Evolutionary conservation across 768 basidiomycete genomes (phyloP), one percentile per base, ranked within the genome.

Genomic region (Rhodotorula kratochvilovae): DNA sequence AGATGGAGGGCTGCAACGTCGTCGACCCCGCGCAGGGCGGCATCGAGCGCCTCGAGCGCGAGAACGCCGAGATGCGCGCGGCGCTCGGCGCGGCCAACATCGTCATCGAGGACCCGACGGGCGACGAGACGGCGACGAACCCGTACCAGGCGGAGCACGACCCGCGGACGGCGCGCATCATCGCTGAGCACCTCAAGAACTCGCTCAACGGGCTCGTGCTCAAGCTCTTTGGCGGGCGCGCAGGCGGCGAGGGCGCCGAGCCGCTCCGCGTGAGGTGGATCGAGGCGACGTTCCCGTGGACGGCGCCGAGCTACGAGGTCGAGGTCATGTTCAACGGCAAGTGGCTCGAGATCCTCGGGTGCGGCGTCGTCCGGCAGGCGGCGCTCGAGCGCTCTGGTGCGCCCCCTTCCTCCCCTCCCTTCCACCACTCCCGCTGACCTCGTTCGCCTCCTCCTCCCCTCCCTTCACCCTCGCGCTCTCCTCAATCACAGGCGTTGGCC

Each of bases 281-380:
- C 73, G 92, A 97, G 79, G 92, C 95, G 4, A 91, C 90, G 78
- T 98, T 99, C 82, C 96, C 96, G 3, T 99, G 95, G 84, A 99
- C 96, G 66, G 90, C 88, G 70, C 96, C 96, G 16, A 96, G 93
- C 79, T 99, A 91, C 79, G 95, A 99, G 79, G 94, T 99, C 53
- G 96, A 99, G 79, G 93, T 98, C 10, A 89, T 94, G 81, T 98
- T 90, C 83, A 87, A 88, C 67, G 96, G 92, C 1, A 90, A 94
- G 80, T 99, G 96, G 96, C 83, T 99, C 33, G 96, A 98, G 81
- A 91, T 99, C 65, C 83, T 98, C 12, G 96, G 96, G 0, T 93
- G 86, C 70, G 96, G 96, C 3, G 92, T 99, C 33, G 87, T 98
- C 50, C 84, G 87, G 71, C 93, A 97, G 79, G 87, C 88, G 36